A percentile compares a stretch with the other conserved stretches of the same genome.
Conservation (phyloP, 2,329 filamentous ascomycete genomes). For the Delphinella strobiligena region DNA sequence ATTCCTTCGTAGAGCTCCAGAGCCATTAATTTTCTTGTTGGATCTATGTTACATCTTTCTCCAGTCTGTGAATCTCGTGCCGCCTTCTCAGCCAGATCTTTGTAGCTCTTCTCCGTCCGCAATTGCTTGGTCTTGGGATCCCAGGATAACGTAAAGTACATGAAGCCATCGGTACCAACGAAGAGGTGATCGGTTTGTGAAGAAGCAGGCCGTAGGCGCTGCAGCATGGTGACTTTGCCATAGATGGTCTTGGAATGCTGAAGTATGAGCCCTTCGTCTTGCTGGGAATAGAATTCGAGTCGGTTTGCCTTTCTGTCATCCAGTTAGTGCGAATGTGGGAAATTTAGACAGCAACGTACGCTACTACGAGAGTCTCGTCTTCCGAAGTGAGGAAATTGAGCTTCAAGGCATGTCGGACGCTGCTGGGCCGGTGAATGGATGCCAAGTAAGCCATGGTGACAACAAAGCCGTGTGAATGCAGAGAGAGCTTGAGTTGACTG, state of each 20-base stretch:
- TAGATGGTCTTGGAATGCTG: conserved; percentile 62
- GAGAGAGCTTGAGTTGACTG: neutral
- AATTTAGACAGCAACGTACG: conserved; percentile 47
- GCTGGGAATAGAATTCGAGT: conserved; percentile 66
- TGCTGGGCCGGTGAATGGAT: conserved; percentile 84
- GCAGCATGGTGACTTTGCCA: conserved; percentile 75
- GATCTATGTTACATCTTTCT: conserved; percentile 75
- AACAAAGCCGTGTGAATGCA: neutral
- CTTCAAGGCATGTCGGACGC: conserved; percentile 77
- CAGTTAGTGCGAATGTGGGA: conserved; percentile 1
- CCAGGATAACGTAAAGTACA: conserved; percentile 88
- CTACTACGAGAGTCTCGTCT: conserved; percentile 73
- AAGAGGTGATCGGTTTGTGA: conserved; percentile 75
- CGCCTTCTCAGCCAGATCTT: conserved; percentile 48
- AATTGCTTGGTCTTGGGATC: conserved; percentile 45
- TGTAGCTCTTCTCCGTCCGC: conserved; percentile 45
- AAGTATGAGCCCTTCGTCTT: conserved; percentile 50
- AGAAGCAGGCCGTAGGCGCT: conserved; percentile 64
- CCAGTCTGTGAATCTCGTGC: conserved; percentile 67
- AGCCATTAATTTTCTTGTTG: conserved; percentile 56
- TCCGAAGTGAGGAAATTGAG: conserved; percentile 61
- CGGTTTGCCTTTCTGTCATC: conserved; percentile 59
- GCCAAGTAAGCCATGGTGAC: conserved; percentile 77
- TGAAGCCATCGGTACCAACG: conserved; percentile 76
- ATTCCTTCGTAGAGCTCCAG: conserved; percentile 59